Percentiles rank a stretch among this genome's conserved stretches.
Conservation (phyloP, 2,329 filamentous ascomycete species). For the Fusarium sp. region DNA sequence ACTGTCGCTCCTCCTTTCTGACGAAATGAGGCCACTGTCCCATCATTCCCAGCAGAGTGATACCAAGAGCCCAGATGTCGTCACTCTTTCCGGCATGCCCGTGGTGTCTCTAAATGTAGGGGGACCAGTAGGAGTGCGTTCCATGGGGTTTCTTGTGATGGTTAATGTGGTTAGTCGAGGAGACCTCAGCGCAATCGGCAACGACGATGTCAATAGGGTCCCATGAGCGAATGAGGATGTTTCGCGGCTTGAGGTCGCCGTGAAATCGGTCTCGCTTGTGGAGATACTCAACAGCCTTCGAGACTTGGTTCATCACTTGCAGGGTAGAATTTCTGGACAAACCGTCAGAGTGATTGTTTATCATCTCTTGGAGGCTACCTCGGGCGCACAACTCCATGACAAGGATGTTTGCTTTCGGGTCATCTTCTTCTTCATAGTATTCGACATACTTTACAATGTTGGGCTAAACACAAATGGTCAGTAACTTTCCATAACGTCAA, state of each 20-base stretch:
- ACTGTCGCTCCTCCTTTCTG: conserved; percentile 34
- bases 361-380: conserved; percentile 45
- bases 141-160: conserved; percentile 31
- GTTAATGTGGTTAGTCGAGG: conserved; percentile 19
- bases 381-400: conserved; percentile 48
- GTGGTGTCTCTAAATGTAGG: conserved; percentile 39
- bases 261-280: conserved; percentile 44
- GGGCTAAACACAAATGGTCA: conserved; percentile 24
- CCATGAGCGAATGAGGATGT: conserved; percentile 47
- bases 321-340: conserved; percentile 34
- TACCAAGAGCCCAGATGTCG: conserved; percentile 51
- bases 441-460: conserved; percentile 47
- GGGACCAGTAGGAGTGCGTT: conserved; percentile 48
- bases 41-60: conserved; percentile 48
- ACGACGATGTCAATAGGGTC: conserved; percentile 47
- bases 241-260: conserved; percentile 49
- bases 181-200: conserved; percentile 49
- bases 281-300: conserved; percentile 44
- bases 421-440: conserved; percentile 39
- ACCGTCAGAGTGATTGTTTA: conserved; percentile 39
- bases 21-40: conserved; percentile 43
- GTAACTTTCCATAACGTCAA: neutral
- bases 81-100: conserved; percentile 43
- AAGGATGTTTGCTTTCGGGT: conserved; percentile 38
- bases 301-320: conserved; percentile 39